Evolutionary conservation across 495 filamentous ascomycete genomes (phyloP).

Genomic region (Penicillium flavigenum): DNA sequence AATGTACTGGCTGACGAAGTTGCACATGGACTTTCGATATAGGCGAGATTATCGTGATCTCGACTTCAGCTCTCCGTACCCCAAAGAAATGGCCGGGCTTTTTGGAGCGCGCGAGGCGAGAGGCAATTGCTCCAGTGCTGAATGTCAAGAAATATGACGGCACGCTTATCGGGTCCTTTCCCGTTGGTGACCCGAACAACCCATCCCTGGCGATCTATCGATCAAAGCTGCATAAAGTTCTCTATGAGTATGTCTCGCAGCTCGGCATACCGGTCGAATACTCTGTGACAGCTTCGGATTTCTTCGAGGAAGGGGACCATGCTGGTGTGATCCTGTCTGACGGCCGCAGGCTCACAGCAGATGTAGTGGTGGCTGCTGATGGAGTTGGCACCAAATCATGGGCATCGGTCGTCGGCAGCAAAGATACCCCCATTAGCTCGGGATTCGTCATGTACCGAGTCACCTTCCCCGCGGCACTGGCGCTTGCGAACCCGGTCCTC

Average conservation of each 20-base stretch:
- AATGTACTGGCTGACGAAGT: neutral
- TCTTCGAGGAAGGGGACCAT: conserved; percentile 27
- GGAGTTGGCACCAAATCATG: conserved; percentile 50
- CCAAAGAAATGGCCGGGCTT: neutral
- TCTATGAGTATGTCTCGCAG: neutral
- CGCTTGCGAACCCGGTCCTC: conserved; percentile 5
- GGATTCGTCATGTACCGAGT: conserved; percentile 12
- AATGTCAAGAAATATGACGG: neutral
- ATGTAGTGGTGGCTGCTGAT: conserved; percentile 55
- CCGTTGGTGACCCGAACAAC: neutral
- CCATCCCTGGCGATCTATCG: neutral
- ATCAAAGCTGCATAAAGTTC: neutral
- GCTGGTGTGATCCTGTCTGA: conserved; percentile 43
- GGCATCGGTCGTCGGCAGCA: conserved; percentile 32
- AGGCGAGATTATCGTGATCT: neutral
- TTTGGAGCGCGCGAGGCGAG: neutral
- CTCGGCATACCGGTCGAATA: conserved; percentile 2
- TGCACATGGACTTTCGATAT: neutral
- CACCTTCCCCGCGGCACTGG: conserved; percentile 10
- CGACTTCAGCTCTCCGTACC: neutral
- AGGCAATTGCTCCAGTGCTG: neutral
- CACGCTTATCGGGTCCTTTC: neutral
- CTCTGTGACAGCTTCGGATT: conserved; percentile 7
- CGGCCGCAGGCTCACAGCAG: conserved; percentile 45
- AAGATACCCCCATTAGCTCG: neutral